A percentile compares a stretch with the other conserved stretches of the same genome.
phyloP scores from a whole-genome alignment of 495 filamentous ascomycete species.

The Staphylotrichum longicolle region DNA sequence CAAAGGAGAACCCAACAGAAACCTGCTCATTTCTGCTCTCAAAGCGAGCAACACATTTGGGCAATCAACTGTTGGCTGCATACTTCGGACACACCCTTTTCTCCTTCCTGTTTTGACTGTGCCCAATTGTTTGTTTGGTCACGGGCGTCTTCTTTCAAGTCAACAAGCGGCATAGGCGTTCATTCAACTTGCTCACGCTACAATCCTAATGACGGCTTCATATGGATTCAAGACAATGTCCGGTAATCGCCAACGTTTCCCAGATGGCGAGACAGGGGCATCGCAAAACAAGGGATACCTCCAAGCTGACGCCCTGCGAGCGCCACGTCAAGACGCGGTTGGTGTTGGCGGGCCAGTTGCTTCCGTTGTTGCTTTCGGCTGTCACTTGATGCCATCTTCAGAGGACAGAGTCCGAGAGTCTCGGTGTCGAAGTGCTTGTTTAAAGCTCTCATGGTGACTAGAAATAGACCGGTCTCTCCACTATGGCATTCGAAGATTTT shows the following conservation, averaged over 20 bases:
- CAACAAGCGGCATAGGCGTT: no score
- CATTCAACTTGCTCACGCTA: no score
- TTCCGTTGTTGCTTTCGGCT: slow-evolving; percentile 5
- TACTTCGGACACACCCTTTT: no score
- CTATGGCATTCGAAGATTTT: background rate
- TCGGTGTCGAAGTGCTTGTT: background rate
- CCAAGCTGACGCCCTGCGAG: background rate
- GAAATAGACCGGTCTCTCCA: background rate
- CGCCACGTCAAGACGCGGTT: background rate
- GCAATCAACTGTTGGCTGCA: background rate
- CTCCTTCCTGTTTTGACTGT: no score
- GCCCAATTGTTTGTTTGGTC: no score
- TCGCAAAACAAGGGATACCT: background rate
- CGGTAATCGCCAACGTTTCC: no score
- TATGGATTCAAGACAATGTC: no score
- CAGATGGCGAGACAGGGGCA: background rate
- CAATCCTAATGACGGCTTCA: no score
- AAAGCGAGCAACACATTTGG: background rate
- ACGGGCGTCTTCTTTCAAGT: no score
- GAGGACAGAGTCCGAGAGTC: background rate
- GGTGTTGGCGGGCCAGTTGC: slow-evolving; percentile 3
- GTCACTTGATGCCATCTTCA: background rate
- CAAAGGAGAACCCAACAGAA: background rate
- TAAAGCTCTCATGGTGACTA: background rate
- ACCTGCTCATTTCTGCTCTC: slow-evolving; percentile 21